Evolutionary conservation across 2,329 filamentous ascomycete species (phyloP), one percentile per base, ranked within the genome.

Genomic region (Aquanectria penicillioides): DNA sequence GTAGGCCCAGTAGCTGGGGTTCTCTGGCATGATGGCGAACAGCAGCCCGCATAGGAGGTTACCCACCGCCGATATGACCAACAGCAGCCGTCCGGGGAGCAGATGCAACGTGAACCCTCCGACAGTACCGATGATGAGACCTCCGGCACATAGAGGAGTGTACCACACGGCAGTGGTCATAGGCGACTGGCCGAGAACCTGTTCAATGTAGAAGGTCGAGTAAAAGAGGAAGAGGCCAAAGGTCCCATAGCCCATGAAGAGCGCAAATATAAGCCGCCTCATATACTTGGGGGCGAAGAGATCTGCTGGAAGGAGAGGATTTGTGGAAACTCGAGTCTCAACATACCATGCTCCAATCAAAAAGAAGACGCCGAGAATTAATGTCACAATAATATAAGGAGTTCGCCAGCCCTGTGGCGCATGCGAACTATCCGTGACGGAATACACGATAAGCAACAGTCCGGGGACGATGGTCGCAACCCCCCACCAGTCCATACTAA

Each of bases 221-320:
- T 90, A 90, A 37, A 89, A 81, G 5, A 90, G 73, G 60, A 84
- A 89, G 5, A 84, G 81, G 6, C 87, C 87, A 61, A 89, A 90
- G 1, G 82, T 79, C 58, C 89, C 74, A 53, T 72, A 76, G 0
- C 67, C 65, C 40, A 75, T 81, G 53, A 89, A 79, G 9, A 89
- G 77, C 1, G 83, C 81, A 2, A 84, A 62, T 4, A 82, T 72
- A 17, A 90, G 76, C 2, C 85, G 78, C 40, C 80, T 83, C 83
- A 91, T 89, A 18, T 83, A 84, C 56, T 83, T 84, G 9, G 65
- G 64, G 6, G 56, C 62, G 72, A 92, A 91, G 25, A 92, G 76
- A 13, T 87, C 85, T 2, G 79, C 77, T 0, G 89, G 89, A 0
- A 92, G 74, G 2, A 92, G 74, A 0, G 89, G 89, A 43, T 85